phyloP scores from a whole-genome alignment of 2,329 filamentous ascomycete species.

The Penicillium corylophilum region DNA sequence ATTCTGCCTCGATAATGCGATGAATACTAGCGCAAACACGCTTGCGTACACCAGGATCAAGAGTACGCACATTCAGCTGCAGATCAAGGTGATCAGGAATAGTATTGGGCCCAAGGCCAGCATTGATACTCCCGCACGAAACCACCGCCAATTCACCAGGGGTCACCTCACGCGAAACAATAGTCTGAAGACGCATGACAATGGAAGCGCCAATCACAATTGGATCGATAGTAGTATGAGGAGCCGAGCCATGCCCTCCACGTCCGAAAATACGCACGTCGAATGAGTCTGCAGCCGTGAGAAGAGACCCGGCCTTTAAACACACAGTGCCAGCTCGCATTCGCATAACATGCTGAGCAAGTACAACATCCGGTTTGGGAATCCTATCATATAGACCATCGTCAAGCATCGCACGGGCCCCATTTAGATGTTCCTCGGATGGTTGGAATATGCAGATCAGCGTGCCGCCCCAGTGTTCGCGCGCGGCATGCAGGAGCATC shows the following conservation, averaged over 20 bases:
- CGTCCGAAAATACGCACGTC: constrained; percentile 42
- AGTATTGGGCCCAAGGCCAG: constrained; percentile 47
- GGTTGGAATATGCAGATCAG: constrained; percentile 64
- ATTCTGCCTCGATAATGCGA: constrained; percentile 55
- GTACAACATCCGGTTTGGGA: constrained; percentile 56
- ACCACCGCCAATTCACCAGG: constrained; percentile 46
- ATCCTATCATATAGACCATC: constrained; percentile 57
- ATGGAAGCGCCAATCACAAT: constrained; percentile 45
- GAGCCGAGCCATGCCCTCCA: constrained; percentile 47
- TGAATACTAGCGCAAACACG: constrained; percentile 39
- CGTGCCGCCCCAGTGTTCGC: constrained; percentile 57
- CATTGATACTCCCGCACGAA: constrained; percentile 46
- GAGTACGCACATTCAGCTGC: constrained; percentile 44
- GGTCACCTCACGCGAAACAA: constrained; percentile 41
- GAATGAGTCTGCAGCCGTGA: constrained; percentile 39
- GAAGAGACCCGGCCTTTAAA: constrained; percentile 32
- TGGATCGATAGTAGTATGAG: constrained; percentile 49
- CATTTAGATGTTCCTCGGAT: constrained; percentile 59
- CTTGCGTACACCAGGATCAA: constrained; percentile 31
- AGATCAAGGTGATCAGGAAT: constrained; percentile 46
- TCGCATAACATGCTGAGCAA: constrained; percentile 56
- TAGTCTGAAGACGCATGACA: constrained; percentile 42
- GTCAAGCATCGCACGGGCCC: constrained; percentile 60
- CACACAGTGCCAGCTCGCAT: constrained; percentile 38
- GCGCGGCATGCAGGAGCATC: constrained; percentile 46